A percentile compares a stretch with the other conserved stretches of the same genome.
phyloP scores from a whole-genome alignment of 768 basidiomycete genomes.

The Coprinellus micaceus region DNA sequence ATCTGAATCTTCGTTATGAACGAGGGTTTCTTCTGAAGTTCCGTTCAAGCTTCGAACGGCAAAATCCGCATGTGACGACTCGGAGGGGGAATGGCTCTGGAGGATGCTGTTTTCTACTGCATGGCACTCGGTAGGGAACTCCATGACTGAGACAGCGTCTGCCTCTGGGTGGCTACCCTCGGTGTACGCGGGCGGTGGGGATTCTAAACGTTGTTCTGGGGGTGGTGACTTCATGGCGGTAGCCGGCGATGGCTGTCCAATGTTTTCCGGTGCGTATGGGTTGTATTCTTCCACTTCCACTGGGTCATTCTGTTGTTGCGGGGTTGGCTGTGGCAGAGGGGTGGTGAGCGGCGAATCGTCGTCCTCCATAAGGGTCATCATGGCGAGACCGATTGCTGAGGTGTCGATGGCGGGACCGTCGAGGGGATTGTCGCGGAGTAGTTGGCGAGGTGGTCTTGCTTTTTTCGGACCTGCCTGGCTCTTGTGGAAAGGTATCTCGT shows the following conservation, averaged over 20 bases:
- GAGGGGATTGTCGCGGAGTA: slow-evolving; percentile 6
- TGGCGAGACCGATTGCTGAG: slow-evolving; percentile 8
- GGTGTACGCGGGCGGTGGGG: too few species aligned
- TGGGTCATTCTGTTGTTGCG: background rate
- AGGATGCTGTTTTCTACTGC: background rate
- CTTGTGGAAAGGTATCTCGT: slow-evolving; percentile 11
- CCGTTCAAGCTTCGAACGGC: background rate
- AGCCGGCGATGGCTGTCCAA: background rate
- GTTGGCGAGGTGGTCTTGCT: background rate
- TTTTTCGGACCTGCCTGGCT: background rate
- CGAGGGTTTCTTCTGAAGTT: slow-evolving; percentile 10
- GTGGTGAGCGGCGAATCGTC: background rate
- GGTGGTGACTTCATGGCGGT: too few species aligned
- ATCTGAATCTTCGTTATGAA: slow-evolving; percentile 2
- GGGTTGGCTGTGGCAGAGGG: background rate
- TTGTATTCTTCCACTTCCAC: slow-evolving; percentile 1
- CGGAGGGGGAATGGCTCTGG: background rate
- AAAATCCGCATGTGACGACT: background rate
- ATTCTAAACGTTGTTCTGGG: too few species aligned
- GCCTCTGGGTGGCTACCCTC: too few species aligned
- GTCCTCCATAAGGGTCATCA: slow-evolving; percentile 1
- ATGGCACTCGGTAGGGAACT: too few species aligned
- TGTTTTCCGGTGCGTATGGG: slow-evolving; percentile 8
- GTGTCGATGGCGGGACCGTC: slow-evolving; percentile 9
- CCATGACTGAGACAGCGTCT: too few species aligned